A percentile compares a stretch with the other conserved stretches of the same genome.
These are phyloP conservation scores for Skeletonema tropicum DNA, from an alignment of 108 stramenopile species.

Conservation along the genomic window DNA sequence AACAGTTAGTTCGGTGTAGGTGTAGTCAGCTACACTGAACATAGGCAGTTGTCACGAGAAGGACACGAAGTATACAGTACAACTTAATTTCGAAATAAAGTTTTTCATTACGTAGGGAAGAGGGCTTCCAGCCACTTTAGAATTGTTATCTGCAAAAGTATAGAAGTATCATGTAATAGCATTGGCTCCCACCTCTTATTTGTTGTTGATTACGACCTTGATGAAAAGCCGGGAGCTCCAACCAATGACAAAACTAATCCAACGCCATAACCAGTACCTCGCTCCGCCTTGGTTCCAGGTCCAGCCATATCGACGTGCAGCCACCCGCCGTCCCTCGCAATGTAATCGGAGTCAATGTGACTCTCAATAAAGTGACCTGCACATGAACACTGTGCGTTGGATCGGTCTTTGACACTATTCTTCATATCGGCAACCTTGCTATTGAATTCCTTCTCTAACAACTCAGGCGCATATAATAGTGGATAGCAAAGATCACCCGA, in stretches of 20 bases:
- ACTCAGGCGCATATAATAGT: conserved; percentile 82
- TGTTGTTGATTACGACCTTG: no score
- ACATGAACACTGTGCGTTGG: conserved; percentile 83
- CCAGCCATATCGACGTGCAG: conserved; percentile 90
- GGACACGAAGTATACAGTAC: neutral
- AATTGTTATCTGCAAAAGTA: no score
- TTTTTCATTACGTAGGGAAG: neutral
- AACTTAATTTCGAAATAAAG: neutral
- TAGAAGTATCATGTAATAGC: no score
- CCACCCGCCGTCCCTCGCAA: conserved; percentile 62
- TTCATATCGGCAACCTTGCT: conserved; percentile 89
- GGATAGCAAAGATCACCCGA: conserved; percentile 81
- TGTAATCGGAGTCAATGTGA: conserved; percentile 60
- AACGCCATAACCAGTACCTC: conserved; percentile 93
- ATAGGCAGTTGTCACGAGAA: neutral
- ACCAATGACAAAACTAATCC: conserved; percentile 64
- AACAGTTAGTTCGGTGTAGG: neutral
- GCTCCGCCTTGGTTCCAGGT: conserved; percentile 71
- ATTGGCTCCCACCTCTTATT: no score
- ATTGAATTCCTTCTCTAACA: conserved; percentile 71
- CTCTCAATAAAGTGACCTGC: conserved; percentile 90
- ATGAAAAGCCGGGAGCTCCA: conserved; percentile 39
- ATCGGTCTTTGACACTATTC: conserved; percentile 80
- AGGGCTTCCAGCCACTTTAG: no score
- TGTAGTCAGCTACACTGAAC: neutral